phyloP scores from a whole-genome alignment of 345 rosid genomes.

The Eucalyptus guilfoylei region DNA sequence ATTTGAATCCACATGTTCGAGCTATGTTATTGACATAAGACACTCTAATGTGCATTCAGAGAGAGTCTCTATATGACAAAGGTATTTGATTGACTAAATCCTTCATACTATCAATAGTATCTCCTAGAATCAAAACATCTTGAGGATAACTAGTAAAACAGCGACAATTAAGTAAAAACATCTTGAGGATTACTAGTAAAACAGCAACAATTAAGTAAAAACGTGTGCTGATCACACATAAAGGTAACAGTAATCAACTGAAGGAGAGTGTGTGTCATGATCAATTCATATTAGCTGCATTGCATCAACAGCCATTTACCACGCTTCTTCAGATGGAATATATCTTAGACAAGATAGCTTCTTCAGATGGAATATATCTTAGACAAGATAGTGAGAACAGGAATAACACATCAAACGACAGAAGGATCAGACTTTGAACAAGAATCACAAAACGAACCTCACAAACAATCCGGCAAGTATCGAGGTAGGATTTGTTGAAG shows the following conservation, averaged over 20 bases:
- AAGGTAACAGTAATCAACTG: neutral
- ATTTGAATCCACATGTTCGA: neutral
- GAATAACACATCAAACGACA: neutral
- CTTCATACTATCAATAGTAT: neutral
- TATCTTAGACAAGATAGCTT: neutral
- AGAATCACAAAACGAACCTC: constrained; percentile 39
- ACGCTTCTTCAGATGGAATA: neutral
- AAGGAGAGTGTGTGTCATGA: neutral
- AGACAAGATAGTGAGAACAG: neutral
- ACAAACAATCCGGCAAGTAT: constrained; percentile 55
- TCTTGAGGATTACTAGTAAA: neutral
- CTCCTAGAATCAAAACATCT: neutral
- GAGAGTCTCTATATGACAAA: neutral
- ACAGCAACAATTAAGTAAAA: neutral
- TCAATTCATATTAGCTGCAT: neutral
- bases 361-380: too few species aligned
- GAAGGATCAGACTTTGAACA: neutral
- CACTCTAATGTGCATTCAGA: neutral
- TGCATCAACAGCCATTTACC: neutral
- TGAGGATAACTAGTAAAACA: neutral
- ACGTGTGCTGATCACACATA: neutral
- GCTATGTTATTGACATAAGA: neutral
- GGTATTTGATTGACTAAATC: neutral
- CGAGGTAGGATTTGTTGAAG: constrained; percentile 74
- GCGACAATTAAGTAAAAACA: neutral